phyloP scores from a whole-genome alignment of 768 basidiomycete genomes.

The Collybia sordida region DNA sequence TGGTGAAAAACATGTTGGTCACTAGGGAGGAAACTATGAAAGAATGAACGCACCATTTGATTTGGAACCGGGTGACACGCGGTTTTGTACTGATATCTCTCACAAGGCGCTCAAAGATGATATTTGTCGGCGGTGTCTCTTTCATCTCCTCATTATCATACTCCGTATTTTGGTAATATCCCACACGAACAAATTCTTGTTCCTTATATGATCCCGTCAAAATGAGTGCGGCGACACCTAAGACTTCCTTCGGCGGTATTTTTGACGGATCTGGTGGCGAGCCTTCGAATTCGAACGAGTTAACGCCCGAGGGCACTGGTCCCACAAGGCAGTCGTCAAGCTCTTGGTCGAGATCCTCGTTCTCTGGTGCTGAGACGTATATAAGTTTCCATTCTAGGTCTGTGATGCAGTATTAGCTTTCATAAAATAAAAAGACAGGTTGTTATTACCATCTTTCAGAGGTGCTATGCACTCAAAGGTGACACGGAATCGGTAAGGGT shows the following conservation, averaged over 20 bases:
- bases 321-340: slow-evolving; percentile 97
- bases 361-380: slow-evolving; percentile 92
- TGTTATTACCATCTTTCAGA: slow-evolving; percentile 74
- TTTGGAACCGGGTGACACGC: slow-evolving; percentile 90
- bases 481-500: slow-evolving; percentile 90
- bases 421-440: background rate
- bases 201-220: slow-evolving; percentile 95
- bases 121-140: slow-evolving; percentile 62
- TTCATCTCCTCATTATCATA: slow-evolving; percentile 95
- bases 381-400: slow-evolving; percentile 99
- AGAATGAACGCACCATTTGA: slow-evolving; percentile 64
- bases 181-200: slow-evolving; percentile 98
- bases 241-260: slow-evolving; percentile 86
- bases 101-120: slow-evolving; percentile 77
- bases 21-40: no score
- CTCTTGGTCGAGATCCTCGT: slow-evolving; percentile 93
- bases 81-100: slow-evolving; percentile 91
- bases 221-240: slow-evolving; percentile 96
- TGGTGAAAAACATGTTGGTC: no score
- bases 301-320: slow-evolving; percentile 94
- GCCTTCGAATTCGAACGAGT: slow-evolving; percentile 96
- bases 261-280: slow-evolving; percentile 78
- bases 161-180: slow-evolving; percentile 99
- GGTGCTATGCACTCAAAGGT: slow-evolving; percentile 96
- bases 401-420: slow-evolving; percentile 23